Evolutionary conservation across 2,329 filamentous ascomycete species (phyloP), one percentile per base, ranked within the genome.

Genomic region (Colletotrichum paranaense): DNA sequence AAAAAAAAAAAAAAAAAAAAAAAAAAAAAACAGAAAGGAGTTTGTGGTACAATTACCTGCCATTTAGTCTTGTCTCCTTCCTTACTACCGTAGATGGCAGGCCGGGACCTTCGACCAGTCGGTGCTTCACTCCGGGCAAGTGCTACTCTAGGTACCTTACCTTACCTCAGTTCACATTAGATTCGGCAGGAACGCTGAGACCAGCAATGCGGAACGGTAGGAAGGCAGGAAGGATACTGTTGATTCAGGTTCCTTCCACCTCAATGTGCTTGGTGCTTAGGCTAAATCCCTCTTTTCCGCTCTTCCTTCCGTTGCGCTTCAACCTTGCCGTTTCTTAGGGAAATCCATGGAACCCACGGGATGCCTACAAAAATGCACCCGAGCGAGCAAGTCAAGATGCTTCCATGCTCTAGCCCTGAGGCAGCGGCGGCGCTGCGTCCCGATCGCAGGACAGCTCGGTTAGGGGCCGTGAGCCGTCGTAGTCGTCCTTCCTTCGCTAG

Each of bases 401-500:
- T 28, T 57, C 55, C 55, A 57, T 53, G 68, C 35, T 65, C 62
- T 55, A 49, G 42, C 42, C 11, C 42, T 49, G 42, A 49, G 42
- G 42, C 42, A 42, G 62, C 68, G 62, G 62, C 68, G 62, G 63
- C 32, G 68, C 56, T 66, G 62, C 46, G 38, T 62, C 57, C 67
- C 67, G 56, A 59, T 62, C 42, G 62, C 62, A 42, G 67, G 62
- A 22, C 56, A 19, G 22, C 30, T 30, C 53, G 66, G 62, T 38
- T 46, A 55, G 32, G 67, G 30, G 28, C 28, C 30, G 56, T 32
- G 6, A n/a, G 56, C 67, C 11, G 1, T 35, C 11, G 1, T 35
- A 11, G 32, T 12, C 32, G 32, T 35, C 32, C 9, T 35, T 35
- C 32, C 4, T 35, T 12, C 4, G 32, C 32, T 35, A 11, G 32